Percentiles rank a stretch among this genome's conserved stretches.
Conservation (phyloP, 805 yeast species). For the Yamadazyma paraphyllophila region DNA sequence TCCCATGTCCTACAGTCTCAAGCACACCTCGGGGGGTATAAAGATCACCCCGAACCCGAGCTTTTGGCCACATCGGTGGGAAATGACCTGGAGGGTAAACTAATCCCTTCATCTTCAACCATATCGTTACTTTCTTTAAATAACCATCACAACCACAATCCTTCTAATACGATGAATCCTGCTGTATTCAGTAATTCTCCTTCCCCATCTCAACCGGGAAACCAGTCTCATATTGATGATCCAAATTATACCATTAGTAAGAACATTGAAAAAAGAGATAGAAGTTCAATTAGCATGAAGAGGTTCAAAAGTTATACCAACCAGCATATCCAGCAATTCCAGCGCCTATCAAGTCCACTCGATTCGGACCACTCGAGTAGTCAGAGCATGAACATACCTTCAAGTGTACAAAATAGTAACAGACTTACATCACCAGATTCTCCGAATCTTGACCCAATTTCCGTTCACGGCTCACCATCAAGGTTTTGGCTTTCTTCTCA, state of each 20-base stretch:
- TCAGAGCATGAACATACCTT: constrained; percentile 32
- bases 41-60: constrained; percentile 45
- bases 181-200: neutral
- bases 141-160: constrained; percentile 12
- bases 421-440: constrained; percentile 43
- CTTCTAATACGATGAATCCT: neutral
- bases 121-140: constrained; percentile 39
- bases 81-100: constrained; percentile 36
- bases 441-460: constrained; percentile 51
- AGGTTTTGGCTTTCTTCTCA: constrained; percentile 51
- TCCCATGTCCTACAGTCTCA: neutral
- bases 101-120: constrained; percentile 43
- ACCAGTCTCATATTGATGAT: neutral
- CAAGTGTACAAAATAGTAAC: constrained; percentile 9
- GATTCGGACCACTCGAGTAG: constrained; percentile 13
- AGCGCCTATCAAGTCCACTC: constrained; percentile 29
- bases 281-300: constrained; percentile 25
- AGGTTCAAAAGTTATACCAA: constrained; percentile 28
- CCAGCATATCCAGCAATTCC: constrained; percentile 18
- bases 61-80: constrained; percentile 44
- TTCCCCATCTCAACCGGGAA: constrained; percentile 4
- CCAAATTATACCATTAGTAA: constrained; percentile 2
- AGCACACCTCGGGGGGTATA: neutral
- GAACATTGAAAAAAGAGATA: constrained; percentile 1
- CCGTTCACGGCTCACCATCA: constrained; percentile 55